Percentiles rank a stretch among this genome's conserved stretches.
phyloP scores from a whole-genome alignment of 164 flowering plant genomes.

The Brasenia schreberi region DNA sequence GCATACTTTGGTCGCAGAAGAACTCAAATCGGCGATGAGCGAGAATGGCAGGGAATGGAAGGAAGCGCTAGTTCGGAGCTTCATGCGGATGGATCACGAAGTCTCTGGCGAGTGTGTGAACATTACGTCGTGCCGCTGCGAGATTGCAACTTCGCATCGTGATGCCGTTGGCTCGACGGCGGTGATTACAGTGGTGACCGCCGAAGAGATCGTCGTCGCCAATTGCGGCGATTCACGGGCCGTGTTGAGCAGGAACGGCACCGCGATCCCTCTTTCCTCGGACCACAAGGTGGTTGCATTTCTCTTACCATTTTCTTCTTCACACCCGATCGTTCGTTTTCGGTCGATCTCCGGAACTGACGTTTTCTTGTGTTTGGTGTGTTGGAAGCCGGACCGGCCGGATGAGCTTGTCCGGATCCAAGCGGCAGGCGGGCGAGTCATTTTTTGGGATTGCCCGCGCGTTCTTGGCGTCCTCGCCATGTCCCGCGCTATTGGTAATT shows the following conservation, averaged over 20 bases:
- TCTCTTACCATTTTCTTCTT: neutral
- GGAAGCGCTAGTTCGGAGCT: constrained; percentile 39
- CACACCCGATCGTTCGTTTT: neutral
- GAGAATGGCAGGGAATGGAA: constrained; percentile 26
- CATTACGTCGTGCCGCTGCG: constrained; percentile 44
- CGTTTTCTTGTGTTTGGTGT: neutral
- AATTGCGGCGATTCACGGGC: constrained; percentile 93
- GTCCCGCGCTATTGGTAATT: constrained; percentile 62
- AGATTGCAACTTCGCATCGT: constrained; percentile 61
- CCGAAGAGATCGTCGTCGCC: constrained; percentile 56
- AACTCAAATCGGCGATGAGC: constrained; percentile 19
- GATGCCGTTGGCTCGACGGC: constrained; percentile 94
- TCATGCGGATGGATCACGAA: constrained; percentile 56
- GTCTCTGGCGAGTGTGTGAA: constrained; percentile 13
- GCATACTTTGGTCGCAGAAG: constrained; percentile 60
- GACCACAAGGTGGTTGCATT: constrained; percentile 52
- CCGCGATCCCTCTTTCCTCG: constrained; percentile 41
- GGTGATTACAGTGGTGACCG: constrained; percentile 60
- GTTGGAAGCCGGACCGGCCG: constrained; percentile 61
- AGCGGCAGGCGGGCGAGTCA: constrained; percentile 63
- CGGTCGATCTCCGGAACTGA: neutral
- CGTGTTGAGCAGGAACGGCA: constrained; percentile 61
- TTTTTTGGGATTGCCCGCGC: constrained; percentile 65
- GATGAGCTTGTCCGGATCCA: constrained; percentile 63
- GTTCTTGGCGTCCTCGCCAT: constrained; percentile 76